phyloP scores from a whole-genome alignment of 2,329 filamentous ascomycete genomes.

The Chrysoporthe austroafricana region DNA sequence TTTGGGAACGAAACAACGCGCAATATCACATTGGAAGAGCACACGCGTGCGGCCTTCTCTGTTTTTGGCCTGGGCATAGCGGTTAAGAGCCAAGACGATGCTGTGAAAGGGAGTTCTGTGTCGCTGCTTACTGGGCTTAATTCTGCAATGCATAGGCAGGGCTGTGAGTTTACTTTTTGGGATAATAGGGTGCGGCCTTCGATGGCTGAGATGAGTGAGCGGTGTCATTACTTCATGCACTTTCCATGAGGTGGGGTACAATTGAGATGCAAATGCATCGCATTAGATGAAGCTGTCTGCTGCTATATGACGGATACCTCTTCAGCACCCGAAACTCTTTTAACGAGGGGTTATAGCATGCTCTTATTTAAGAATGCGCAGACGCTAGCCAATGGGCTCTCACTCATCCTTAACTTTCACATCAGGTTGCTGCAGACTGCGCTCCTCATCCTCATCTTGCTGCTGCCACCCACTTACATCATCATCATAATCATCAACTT shows the following conservation, averaged over 20 bases:
- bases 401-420: slow-evolving; percentile 7
- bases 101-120: background rate
- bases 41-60: background rate
- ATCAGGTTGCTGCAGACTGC: background rate
- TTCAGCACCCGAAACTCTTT: background rate
- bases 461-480: background rate
- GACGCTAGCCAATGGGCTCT: background rate
- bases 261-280: background rate
- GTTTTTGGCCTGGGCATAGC: background rate
- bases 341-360: background rate
- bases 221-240: background rate
- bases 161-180: background rate
- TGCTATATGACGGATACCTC: background rate
- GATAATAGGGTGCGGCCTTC: background rate
- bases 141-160: background rate
- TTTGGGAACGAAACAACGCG: background rate
- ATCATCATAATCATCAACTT: background rate
- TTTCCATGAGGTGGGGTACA: background rate
- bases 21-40: slow-evolving; percentile 6
- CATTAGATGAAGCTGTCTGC: background rate
- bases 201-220: background rate
- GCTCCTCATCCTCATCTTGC: background rate
- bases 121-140: background rate
- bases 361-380: background rate
- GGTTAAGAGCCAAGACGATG: background rate